A percentile compares a stretch with the other conserved stretches of the same genome.
These are phyloP conservation scores for Quambalaria eucalypti DNA, from an alignment of 1,284 basidiomycete genomes.

Conservation along the genomic window DNA sequence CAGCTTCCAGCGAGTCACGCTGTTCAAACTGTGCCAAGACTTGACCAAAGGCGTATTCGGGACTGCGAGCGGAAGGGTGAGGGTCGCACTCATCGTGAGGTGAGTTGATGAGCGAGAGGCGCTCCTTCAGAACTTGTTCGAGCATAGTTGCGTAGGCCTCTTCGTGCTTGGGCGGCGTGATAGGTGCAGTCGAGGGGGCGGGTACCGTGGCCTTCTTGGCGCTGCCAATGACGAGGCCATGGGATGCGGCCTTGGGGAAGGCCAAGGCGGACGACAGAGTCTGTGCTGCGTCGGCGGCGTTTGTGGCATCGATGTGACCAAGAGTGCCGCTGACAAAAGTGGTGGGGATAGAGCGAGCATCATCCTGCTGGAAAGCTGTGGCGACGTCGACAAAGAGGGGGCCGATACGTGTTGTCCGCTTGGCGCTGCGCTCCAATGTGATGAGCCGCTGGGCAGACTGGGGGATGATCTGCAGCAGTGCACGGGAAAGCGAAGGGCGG, in stretches of 20 bases:
- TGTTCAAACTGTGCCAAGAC: constrained; percentile 63
- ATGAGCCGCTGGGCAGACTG: constrained; percentile 62
- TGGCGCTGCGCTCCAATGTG: constrained; percentile 70
- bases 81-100: constrained; percentile 24
- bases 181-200: constrained; percentile 24
- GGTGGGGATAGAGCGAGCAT: constrained; percentile 44
- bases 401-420: constrained; percentile 75
- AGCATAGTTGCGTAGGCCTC: constrained; percentile 83
- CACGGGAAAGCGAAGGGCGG: constrained; percentile 63
- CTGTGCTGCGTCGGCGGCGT: constrained; percentile 25
- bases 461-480: constrained; percentile 61
- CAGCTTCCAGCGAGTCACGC: constrained; percentile 29
- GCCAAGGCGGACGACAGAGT: constrained; percentile 12
- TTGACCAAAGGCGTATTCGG: constrained; percentile 87
- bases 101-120: constrained; percentile 71
- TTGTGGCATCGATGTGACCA: constrained; percentile 17
- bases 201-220: constrained; percentile 46
- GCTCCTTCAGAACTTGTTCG: constrained; percentile 68
- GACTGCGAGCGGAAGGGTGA: constrained; percentile 60
- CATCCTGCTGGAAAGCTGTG: constrained; percentile 61
- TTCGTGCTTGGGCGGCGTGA: constrained; percentile 69
- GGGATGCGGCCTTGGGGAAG: constrained; percentile 15
- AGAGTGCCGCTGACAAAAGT: constrained; percentile 29
- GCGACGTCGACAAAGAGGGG: constrained; percentile 76
- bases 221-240: constrained; percentile 46